Conservation (phyloP, 2,329 filamentous ascomycete genomes). For the Lachnellula subtilissima region DNA sequence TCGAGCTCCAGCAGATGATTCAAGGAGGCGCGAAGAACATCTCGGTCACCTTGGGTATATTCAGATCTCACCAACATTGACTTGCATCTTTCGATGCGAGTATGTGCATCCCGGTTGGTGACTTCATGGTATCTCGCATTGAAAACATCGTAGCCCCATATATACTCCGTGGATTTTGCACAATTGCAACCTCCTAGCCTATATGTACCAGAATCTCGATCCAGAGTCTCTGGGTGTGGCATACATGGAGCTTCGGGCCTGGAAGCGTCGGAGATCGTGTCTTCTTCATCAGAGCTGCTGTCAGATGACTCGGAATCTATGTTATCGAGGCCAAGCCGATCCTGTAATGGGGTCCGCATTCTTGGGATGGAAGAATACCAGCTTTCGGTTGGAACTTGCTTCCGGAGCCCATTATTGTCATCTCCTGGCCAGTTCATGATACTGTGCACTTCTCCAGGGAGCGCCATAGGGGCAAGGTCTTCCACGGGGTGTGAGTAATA, state of each 20-base stretch:
- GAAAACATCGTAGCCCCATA: background rate
- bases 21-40: constrained; percentile 4
- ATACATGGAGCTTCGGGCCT: background rate
- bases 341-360: background rate
- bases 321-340: background rate
- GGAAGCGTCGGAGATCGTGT: background rate
- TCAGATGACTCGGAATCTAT: background rate
- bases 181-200: background rate
- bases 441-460: constrained; percentile 8
- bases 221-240: background rate
- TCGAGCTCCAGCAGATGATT: constrained; percentile 4
- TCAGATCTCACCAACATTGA: constrained; percentile 12
- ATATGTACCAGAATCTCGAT: background rate
- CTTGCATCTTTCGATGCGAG: constrained; percentile 5
- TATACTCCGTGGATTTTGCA: background rate
- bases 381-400: constrained; percentile 19
- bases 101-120: background rate
- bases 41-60: constrained; percentile 9
- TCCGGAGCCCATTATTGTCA: background rate
- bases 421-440: constrained; percentile 19
- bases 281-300: background rate
- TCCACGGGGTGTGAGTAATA: constrained; percentile 5
- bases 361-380: constrained; percentile 14
- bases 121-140: background rate
- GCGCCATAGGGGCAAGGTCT: constrained; percentile 1